Evolutionary conservation across 805 yeast genomes (phyloP), one percentile per base, ranked within the genome.

Genomic region (Cyberlindnera maclurae): DNA sequence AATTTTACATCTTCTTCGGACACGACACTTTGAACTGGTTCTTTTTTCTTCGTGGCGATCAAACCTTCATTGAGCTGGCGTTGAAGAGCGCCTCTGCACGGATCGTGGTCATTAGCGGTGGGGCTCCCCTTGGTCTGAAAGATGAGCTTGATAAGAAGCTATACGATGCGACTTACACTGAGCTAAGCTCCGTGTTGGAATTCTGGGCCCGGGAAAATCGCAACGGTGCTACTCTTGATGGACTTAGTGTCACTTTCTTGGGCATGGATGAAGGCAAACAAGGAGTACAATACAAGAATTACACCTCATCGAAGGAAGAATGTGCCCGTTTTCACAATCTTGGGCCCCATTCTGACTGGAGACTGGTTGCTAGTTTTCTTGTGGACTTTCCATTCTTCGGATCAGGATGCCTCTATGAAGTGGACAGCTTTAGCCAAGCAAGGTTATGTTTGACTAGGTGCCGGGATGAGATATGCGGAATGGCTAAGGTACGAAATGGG

Each of bases 11-110:
- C 34, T 55, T 47, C 50, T 77, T 71, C 47, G 80, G 79, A 4
- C 60, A 63, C 17, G 77, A 73, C 43, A 70, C 65, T 16, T 62
- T 77, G 35, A 77, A 77, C 53, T 55, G 83, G 42, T 77, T 77
- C 3, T 73, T 80, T 3, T 77, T 77, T 46, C 59, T 77, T 7
- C 57, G 83, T 40, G 73, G 67, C 27, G 79, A 77, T 49, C 18
- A 52, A 7, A 69, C 63, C 12, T 77, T 77, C 47, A 60, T 76
- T 17, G 48, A 53, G 33, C 52, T 58, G 17, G 67, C 77, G 2
- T 51, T 69, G 7, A 46, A 40, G 3, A 71, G 66, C 42, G 58
- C 64, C 2, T 52, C 64, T 9, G 60, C 80, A 0, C 58, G 70
- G 29, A 67, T 73, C 32, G 33, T 64, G n/a, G 60, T 67, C 4